Evolutionary conservation across 495 filamentous ascomycete genomes (phyloP).

Genomic region (Tetracladium setigerum): DNA sequence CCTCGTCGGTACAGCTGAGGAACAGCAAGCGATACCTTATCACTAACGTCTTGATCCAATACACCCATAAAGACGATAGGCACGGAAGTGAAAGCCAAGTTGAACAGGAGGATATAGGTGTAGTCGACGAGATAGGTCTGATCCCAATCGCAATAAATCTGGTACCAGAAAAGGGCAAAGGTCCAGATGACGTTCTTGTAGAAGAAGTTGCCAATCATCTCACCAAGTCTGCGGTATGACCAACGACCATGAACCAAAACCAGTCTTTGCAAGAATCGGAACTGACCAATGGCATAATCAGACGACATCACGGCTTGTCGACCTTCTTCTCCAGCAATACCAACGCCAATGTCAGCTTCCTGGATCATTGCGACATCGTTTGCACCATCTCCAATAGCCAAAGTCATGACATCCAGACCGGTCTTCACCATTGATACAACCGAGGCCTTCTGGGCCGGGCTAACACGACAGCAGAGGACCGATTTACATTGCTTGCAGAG

Average conservation of each 20-base stretch:
- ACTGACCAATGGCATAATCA: constrained; percentile 97
- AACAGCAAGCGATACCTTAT: constrained; percentile 87
- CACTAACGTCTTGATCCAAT: constrained; percentile 93
- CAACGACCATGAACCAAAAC: constrained; percentile 94
- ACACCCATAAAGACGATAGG: constrained; percentile 96
- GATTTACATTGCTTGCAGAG: constrained; percentile 97
- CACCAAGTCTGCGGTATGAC: constrained; percentile 88
- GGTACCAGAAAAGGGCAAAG: constrained; percentile 96
- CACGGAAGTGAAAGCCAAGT: constrained; percentile 93
- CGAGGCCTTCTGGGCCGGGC: constrained; percentile 93
- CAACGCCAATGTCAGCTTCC: constrained; percentile 95
- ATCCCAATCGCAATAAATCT: constrained; percentile 92
- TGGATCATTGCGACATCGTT: constrained; percentile 99
- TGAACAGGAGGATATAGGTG: constrained; percentile 93
- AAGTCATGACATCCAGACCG: constrained; percentile 92
- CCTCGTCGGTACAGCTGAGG: constrained; percentile 94
- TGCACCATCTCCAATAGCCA: constrained; percentile 94
- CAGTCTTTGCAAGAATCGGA: constrained; percentile 85
- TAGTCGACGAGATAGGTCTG: constrained; percentile 95
- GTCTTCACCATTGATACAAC: constrained; percentile 93
- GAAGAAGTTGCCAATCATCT: constrained; percentile 98
- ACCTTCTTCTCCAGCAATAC: constrained; percentile 96
- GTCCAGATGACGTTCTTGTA: constrained; percentile 99
- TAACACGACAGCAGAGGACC: constrained; percentile 96
- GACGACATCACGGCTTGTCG: constrained; percentile 97